Evolutionary conservation across 78 protist species (phyloP).

Genomic region (Chrysochromulina parva): DNA sequence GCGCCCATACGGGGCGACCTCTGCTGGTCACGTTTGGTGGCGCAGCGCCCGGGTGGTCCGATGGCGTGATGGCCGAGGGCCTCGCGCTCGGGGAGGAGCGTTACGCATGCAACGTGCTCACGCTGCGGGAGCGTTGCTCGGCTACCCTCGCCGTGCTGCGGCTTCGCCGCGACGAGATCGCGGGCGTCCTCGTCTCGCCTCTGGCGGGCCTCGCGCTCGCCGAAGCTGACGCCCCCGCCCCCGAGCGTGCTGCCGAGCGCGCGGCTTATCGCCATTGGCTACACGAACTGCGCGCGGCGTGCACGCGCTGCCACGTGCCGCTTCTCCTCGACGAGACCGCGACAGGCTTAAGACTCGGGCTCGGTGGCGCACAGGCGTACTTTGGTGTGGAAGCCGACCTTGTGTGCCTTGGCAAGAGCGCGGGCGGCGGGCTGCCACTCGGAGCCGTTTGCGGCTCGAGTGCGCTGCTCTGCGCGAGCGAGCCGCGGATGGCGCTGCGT

Average conservation of each 20-base stretch:
- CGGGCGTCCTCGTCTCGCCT: conserved; percentile 37
- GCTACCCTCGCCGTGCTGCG: neutral
- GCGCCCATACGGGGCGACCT: neutral
- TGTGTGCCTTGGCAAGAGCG: too few relatives aligned
- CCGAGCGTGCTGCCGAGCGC: neutral
- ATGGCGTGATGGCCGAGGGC: conserved; percentile 11
- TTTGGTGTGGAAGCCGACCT: neutral
- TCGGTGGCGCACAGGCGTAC: conserved; percentile 26
- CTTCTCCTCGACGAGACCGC: conserved; percentile 21
- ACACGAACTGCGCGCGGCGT: neutral
- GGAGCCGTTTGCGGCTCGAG: too few relatives aligned
- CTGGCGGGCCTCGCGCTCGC: neutral
- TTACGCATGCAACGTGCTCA: conserved; percentile 14
- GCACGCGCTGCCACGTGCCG: neutral
- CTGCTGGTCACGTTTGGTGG: conserved; percentile 22
- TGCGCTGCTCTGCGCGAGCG: too few relatives aligned
- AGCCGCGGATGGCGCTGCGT: too few relatives aligned
- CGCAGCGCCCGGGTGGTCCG: conserved; percentile 27
- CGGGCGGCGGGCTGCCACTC: too few relatives aligned
- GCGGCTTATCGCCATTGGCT: neutral
- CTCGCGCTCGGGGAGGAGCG: conserved; percentile 1
- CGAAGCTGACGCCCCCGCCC: neutral
- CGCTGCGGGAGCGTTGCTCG: neutral
- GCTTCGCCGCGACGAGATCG: conserved; percentile 4
- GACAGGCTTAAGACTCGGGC: conserved; percentile 33